phyloP scores from a whole-genome alignment of 257 asterid genomes.

The Plantago major region DNA sequence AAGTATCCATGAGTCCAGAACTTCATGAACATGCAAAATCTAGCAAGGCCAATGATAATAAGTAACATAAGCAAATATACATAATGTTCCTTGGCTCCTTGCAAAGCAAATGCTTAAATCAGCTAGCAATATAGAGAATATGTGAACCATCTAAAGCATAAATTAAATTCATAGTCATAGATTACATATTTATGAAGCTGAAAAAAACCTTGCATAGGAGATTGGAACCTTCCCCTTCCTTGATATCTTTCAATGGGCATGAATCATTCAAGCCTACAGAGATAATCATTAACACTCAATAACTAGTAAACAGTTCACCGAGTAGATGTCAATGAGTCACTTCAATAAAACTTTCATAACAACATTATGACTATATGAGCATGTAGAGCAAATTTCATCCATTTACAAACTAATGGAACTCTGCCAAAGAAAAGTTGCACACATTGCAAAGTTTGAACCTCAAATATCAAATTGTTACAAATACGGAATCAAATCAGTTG shows the following conservation, averaged over 20 bases:
- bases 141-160: too few relatives aligned
- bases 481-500: slow-evolving; percentile 6
- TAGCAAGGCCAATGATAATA: slow-evolving; percentile 19
- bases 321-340: background rate
- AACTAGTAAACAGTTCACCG: background rate
- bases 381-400: background rate
- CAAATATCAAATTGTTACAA: background rate
- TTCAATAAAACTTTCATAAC: background rate
- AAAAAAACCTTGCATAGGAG: slow-evolving; percentile 70
- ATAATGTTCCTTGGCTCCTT: background rate
- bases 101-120: background rate
- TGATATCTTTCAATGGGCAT: slow-evolving; percentile 45
- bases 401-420: background rate
- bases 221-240: slow-evolving; percentile 43
- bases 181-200: background rate
- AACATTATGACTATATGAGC: background rate
- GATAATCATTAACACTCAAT: slow-evolving; percentile 17
- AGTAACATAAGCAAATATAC: background rate
- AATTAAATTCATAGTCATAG: too few relatives aligned
- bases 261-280: slow-evolving; percentile 41
- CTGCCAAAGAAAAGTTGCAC: background rate
- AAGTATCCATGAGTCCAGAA: slow-evolving; percentile 53
- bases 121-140: too few relatives aligned
- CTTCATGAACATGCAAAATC: slow-evolving; percentile 61
- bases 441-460: background rate